These are phyloP conservation scores for Chloropicon primus DNA, from an alignment of 139 green algal species.

Conservation along the genomic window DNA sequence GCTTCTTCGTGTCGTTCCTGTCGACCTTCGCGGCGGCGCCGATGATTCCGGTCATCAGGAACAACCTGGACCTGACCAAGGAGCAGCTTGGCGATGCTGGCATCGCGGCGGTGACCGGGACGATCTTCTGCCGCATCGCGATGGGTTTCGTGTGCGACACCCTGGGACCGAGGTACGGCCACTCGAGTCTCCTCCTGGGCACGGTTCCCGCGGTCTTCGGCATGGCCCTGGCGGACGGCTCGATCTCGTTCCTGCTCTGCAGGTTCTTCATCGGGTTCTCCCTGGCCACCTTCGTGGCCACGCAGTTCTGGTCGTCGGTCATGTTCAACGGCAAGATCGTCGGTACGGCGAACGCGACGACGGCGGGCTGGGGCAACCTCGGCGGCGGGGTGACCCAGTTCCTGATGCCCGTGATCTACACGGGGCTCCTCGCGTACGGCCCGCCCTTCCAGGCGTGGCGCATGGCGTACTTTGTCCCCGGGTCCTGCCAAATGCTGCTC, in stretches of 20 bases:
- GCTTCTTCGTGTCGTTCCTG: constrained; percentile 79
- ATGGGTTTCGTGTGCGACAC: constrained; percentile 62
- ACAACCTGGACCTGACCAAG: constrained; percentile 66
- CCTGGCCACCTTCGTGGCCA: constrained; percentile 66
- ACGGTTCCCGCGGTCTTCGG: constrained; percentile 49
- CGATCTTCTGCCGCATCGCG: constrained; percentile 40
- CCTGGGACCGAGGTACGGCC: constrained; percentile 56
- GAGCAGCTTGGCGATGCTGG: constrained; percentile 31
- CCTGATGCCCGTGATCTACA: constrained; percentile 81
- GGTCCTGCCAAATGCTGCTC: constrained; percentile 45
- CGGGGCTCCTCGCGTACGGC: constrained; percentile 23
- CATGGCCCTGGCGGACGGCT: constrained; percentile 43
- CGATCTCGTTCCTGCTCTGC: constrained; percentile 46
- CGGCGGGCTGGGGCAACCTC: constrained; percentile 74
- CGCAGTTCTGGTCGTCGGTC: constrained; percentile 72
- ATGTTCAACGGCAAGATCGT: constrained; percentile 86
- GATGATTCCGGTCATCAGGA: constrained; percentile 62
- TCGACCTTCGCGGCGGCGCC: constrained; percentile 79
- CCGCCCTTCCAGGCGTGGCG: constrained; percentile 62
- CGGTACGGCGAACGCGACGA: constrained; percentile 73
- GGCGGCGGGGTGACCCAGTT: constrained; percentile 76
- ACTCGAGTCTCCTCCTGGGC: constrained; percentile 37
- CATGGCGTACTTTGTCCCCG: constrained; percentile 77
- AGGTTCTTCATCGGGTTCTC: constrained; percentile 70
- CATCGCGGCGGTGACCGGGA: constrained; percentile 48